phyloP scores from a whole-genome alignment of 2,329 filamentous ascomycete genomes.

The Phyllosticta paracitricarpa region DNA sequence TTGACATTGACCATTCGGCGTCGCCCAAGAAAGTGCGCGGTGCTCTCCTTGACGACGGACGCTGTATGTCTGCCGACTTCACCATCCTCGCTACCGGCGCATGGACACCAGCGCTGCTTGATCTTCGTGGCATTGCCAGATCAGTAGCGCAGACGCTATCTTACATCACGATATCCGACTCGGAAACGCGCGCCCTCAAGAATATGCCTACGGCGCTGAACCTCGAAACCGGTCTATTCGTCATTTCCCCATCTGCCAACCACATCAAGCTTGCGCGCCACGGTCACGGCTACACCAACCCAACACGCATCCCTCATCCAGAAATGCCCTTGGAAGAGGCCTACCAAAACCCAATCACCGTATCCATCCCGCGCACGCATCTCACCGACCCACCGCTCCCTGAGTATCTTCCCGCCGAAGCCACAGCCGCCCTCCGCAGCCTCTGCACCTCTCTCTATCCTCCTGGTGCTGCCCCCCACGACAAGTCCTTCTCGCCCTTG shows the following conservation, averaged over 20 bases:
- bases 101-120: constrained; percentile 71
- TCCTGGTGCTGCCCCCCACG: constrained; percentile 18
- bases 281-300: constrained; percentile 41
- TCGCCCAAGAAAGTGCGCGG: constrained; percentile 40
- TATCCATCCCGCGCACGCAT: constrained; percentile 40
- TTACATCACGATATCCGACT: constrained; percentile 63
- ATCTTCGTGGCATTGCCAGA: constrained; percentile 64
- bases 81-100: constrained; percentile 77
- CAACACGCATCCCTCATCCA: constrained; percentile 36
- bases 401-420: constrained; percentile 25
- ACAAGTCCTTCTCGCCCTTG: constrained; percentile 9
- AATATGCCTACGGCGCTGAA: constrained; percentile 65
- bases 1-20: constrained; percentile 27
- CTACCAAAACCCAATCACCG: constrained; percentile 25
- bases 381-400: constrained; percentile 22
- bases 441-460: constrained; percentile 18
- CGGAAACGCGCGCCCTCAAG: constrained; percentile 56
- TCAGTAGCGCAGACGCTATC: constrained; percentile 75
- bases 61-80: constrained; percentile 53
- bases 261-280: constrained; percentile 42
- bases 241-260: constrained; percentile 52
- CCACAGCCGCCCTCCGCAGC: constrained; percentile 19
- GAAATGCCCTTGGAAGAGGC: constrained; percentile 18
- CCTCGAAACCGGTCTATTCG: constrained; percentile 60
- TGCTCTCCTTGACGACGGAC: constrained; percentile 44